Percentiles rank a stretch among this genome's conserved stretches.
Evolutionary conservation across 2,329 filamentous ascomycete species (phyloP).

Genomic region (Botrytis aclada): DNA sequence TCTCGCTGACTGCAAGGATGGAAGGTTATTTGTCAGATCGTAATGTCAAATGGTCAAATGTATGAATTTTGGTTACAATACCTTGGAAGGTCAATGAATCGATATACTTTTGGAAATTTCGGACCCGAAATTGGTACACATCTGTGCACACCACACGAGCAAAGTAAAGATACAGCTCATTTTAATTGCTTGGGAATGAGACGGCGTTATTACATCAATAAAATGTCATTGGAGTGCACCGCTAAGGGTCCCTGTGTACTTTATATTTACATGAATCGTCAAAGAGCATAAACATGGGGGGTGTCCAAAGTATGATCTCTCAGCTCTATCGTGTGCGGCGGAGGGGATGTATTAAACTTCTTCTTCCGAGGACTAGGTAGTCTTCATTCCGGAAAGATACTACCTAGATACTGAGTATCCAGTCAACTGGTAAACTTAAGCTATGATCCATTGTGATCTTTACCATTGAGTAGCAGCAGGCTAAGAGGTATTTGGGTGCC

Average conservation of each 20-base stretch:
- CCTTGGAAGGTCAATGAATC: not conserved
- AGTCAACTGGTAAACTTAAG: not conserved
- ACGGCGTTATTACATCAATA: not conserved
- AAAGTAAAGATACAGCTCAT: not conserved
- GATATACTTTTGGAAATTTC: not conserved
- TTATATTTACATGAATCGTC: not conserved
- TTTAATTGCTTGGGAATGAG: not conserved
- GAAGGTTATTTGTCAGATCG: not conserved
- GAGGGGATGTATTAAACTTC: not conserved
- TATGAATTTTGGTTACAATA: not conserved
- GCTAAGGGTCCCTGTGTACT: not conserved
- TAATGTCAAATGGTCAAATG: not conserved
- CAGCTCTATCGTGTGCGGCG: no score
- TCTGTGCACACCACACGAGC: not conserved
- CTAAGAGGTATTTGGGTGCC: not conserved
- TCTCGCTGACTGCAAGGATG: not conserved
- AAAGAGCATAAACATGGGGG: not conserved
- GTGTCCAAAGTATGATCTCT: not conserved
- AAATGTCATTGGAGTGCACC: not conserved
- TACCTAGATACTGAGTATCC: not conserved
- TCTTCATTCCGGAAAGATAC: not conserved
- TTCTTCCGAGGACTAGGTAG: not conserved
- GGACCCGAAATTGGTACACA: not conserved
- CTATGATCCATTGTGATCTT: not conserved
- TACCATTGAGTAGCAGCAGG: not conserved